phyloP scores from a whole-genome alignment of 148 eudicot genomes.

The Hydrangea macrophylla region DNA sequence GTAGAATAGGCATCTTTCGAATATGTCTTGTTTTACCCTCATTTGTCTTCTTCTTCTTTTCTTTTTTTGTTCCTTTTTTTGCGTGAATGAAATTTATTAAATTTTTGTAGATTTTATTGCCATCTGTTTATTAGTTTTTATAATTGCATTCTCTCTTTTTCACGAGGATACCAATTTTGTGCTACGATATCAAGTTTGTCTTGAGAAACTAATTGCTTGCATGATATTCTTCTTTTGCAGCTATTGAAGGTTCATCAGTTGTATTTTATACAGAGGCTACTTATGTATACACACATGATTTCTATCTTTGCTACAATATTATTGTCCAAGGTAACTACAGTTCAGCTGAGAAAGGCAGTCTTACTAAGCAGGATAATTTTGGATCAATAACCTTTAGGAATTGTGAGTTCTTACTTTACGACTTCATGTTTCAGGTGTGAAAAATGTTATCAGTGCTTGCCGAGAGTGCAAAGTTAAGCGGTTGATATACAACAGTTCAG shows the following conservation, averaged over 20 bases:
- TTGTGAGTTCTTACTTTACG: slow-evolving; percentile 1
- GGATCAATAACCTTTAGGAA: background rate
- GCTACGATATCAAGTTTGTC: background rate
- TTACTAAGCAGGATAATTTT: background rate
- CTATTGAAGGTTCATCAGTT: slow-evolving; percentile 66
- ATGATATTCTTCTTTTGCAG: slow-evolving; percentile 41
- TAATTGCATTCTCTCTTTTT: background rate
- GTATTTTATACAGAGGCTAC: slow-evolving; percentile 54
- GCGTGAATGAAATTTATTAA: no score
- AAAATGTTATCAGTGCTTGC: slow-evolving; percentile 80
- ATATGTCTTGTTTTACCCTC: no score
- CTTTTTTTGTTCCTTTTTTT: no score
- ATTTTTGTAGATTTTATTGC: background rate
- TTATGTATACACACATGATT: slow-evolving; percentile 31
- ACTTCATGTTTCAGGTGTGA: slow-evolving; percentile 56
- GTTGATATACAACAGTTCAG: slow-evolving; percentile 74
- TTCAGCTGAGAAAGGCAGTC: background rate
- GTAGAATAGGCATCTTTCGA: no score
- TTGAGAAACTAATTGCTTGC: background rate
- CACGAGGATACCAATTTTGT: background rate
- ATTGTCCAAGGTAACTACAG: slow-evolving; percentile 72
- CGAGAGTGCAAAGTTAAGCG: slow-evolving; percentile 69
- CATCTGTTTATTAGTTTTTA: background rate
- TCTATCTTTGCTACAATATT: slow-evolving; percentile 51
- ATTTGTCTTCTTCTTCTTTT: no score